Conservation (phyloP, 2,329 filamentous ascomycete genomes). For the Plectosphaerella cucumerina region DNA sequence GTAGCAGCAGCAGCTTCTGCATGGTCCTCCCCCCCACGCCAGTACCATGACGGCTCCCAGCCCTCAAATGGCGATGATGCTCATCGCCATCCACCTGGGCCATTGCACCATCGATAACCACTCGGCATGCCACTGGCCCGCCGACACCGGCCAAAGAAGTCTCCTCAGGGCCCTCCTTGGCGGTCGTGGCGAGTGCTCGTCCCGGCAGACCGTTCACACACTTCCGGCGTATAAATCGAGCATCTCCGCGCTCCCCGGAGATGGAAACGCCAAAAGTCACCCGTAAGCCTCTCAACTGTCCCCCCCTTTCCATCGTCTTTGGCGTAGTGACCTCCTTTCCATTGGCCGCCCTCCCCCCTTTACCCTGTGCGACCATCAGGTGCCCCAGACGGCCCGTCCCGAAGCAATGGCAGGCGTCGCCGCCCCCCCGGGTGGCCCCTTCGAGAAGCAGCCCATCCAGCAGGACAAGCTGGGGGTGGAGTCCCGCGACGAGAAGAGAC, state of each 20-base stretch:
- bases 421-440: neutral
- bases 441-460: neutral
- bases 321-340: neutral
- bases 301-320: too few species aligned
- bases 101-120: conserved; percentile 14
- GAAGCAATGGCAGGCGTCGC: neutral
- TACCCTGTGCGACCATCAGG: neutral
- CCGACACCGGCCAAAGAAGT: neutral
- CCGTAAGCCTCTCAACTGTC: neutral
- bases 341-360: neutral
- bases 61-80: neutral
- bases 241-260: neutral
- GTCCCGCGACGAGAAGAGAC: neutral
- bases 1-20: too few species aligned
- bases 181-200: neutral
- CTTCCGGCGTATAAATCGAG: neutral
- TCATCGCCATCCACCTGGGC: conserved; percentile 6
- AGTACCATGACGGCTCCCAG: neutral
- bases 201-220: neutral
- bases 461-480: neutral
- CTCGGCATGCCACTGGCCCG: neutral
- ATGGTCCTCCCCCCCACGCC: neutral
- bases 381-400: neutral
- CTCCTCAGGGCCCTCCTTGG: neutral
- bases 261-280: neutral